Evolutionary conservation across 2,329 filamentous ascomycete species (phyloP).

Genomic region (Conoideocrella luteorostrata): DNA sequence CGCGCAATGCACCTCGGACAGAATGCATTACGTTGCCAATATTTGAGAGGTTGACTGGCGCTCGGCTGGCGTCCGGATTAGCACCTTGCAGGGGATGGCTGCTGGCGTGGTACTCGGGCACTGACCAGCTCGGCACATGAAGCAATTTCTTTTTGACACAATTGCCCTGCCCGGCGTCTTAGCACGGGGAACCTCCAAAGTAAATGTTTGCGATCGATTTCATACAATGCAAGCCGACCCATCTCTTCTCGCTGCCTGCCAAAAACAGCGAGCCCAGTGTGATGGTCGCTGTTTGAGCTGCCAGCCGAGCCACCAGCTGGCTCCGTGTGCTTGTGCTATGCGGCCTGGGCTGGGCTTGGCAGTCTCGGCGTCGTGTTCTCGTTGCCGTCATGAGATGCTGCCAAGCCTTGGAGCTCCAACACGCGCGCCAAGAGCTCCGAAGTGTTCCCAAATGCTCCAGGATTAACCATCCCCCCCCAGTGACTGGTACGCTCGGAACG

Average conservation of each 20-base stretch:
- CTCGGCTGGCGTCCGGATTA: background rate
- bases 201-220: background rate
- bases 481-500: background rate
- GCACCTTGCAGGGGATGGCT: no score
- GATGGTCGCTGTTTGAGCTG: background rate
- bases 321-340: slow-evolving; percentile 3
- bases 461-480: slow-evolving; percentile 2
- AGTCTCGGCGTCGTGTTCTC: slow-evolving; percentile 14
- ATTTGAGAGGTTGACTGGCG: no score
- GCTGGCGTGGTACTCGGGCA: no score
- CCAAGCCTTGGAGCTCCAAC: slow-evolving; percentile 14
- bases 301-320: slow-evolving; percentile 4
- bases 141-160: background rate
- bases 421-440: slow-evolving; percentile 1
- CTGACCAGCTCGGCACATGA: background rate
- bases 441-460: slow-evolving; percentile 1
- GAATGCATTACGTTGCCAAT: no score
- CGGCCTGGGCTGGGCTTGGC: slow-evolving; percentile 13
- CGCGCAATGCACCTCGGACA: no score
- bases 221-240: background rate
- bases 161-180: background rate
- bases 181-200: background rate
- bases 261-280: background rate
- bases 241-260: background rate
- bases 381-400: slow-evolving; percentile 10